Evolutionary conservation across 768 basidiomycete species (phyloP).

Genomic region (Termitomyces sp.): DNA sequence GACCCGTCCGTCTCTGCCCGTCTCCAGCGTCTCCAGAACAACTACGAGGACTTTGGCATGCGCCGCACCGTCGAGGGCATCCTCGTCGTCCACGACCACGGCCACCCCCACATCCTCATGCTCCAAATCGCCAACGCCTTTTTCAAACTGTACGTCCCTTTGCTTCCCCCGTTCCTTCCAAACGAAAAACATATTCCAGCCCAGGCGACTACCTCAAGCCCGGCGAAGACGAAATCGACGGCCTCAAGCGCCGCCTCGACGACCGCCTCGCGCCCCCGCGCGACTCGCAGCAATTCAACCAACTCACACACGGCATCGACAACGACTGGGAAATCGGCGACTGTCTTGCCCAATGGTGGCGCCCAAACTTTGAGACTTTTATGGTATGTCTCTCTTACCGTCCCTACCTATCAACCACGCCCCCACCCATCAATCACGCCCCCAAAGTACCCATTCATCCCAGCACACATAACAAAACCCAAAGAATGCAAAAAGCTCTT

Average conservation of each 20-base stretch:
- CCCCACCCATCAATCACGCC: not conserved
- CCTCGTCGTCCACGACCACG: conserved; percentile 91
- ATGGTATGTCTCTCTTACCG: conserved; percentile 90
- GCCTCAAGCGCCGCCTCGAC: conserved; percentile 84
- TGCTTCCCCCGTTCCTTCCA: not conserved
- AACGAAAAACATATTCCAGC: too few relatives aligned
- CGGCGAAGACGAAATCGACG: conserved; percentile 88
- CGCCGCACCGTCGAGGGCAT: conserved; percentile 90
- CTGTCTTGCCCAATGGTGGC: conserved; percentile 97
- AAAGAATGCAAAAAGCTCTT: conserved; percentile 98
- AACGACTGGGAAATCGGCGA: conserved; percentile 97
- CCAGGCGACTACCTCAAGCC: conserved; percentile 99
- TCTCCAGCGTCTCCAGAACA: conserved; percentile 88
- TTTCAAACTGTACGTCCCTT: conserved; percentile 84
- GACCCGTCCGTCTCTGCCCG: conserved; percentile 95
- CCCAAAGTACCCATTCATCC: conserved; percentile 83
- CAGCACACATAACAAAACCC: conserved; percentile 94
- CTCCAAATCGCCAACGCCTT: conserved; percentile 98
- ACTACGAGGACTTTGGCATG: conserved; percentile 98
- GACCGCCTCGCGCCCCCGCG: conserved; percentile 80
- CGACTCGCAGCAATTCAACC: conserved; percentile 66
- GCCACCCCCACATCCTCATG: conserved; percentile 96
- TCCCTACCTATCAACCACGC: not conserved
- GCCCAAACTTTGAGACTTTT: conserved; percentile 98
- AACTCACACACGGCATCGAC: conserved; percentile 65